Conservation (phyloP, 2,329 filamentous ascomycete genomes). For the Neopestalotiopsis clavispora region DNA sequence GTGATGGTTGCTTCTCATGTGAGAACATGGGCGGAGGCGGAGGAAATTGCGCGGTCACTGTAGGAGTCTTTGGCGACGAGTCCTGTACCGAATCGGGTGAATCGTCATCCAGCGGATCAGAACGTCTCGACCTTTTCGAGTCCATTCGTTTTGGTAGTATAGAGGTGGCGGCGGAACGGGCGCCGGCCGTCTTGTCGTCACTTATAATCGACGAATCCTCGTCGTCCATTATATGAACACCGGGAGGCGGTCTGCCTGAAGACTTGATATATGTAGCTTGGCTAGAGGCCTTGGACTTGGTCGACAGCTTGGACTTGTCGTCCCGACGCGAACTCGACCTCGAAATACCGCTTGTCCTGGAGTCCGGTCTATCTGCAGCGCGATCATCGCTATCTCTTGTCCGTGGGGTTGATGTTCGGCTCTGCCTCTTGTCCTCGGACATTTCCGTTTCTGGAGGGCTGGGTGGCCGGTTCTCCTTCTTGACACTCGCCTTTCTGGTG, state of each 20-base stretch:
- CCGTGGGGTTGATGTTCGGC: conserved; percentile 37
- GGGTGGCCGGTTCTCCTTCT: conserved; percentile 40
- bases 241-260: conserved; percentile 36
- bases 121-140: conserved; percentile 34
- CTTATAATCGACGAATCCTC: conserved; percentile 34
- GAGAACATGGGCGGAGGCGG: conserved; percentile 44
- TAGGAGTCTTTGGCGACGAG: conserved; percentile 66
- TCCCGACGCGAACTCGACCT: conserved; percentile 52
- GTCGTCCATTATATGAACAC: conserved; percentile 31
- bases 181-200: conserved; percentile 38
- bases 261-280: conserved; percentile 58
- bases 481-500: conserved; percentile 46
- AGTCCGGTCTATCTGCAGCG: conserved; percentile 45
- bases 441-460: conserved; percentile 69
- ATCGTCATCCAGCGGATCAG: conserved; percentile 48
- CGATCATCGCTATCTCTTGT: conserved; percentile 42
- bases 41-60: conserved; percentile 57
- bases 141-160: conserved; percentile 40
- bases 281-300: conserved; percentile 61
- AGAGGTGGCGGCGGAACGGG: conserved; percentile 37
- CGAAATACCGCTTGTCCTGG: conserved; percentile 48
- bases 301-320: conserved; percentile 57
- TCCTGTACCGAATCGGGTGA: conserved; percentile 56
- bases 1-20: conserved; percentile 42
- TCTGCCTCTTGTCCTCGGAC: conserved; percentile 49